A percentile compares a stretch with the other conserved stretches of the same genome.
phyloP scores from a whole-genome alignment of 202 grass and related monocot genomes.

The Elaeis oleifera region DNA sequence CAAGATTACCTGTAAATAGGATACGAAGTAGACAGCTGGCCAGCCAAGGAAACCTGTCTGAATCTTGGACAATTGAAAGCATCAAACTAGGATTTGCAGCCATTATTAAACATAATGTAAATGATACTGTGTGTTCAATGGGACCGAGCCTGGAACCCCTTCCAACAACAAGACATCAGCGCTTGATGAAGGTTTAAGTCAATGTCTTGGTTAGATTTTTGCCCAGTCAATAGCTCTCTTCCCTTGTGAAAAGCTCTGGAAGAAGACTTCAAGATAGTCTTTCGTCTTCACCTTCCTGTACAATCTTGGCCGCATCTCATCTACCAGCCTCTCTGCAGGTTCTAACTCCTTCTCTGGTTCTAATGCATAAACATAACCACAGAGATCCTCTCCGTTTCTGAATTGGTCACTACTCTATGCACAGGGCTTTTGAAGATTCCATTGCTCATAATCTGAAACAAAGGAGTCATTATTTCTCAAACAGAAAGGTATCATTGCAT shows the following conservation, averaged over 20 bases:
- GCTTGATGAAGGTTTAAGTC: too few relatives aligned
- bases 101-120: too few relatives aligned
- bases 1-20: too few relatives aligned
- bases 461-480: background rate
- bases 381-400: conserved; percentile 31
- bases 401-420: conserved; percentile 36
- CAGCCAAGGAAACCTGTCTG: too few relatives aligned
- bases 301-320: conserved; percentile 25
- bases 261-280: conserved; percentile 20
- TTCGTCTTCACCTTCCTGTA: conserved; percentile 36
- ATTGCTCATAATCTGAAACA: conserved; percentile 48
- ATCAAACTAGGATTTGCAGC: too few relatives aligned
- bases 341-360: conserved; percentile 33
- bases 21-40: too few relatives aligned
- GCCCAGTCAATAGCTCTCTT: conserved; percentile 40
- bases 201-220: conserved; percentile 15
- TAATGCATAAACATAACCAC: conserved; percentile 40
- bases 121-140: too few relatives aligned
- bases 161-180: too few relatives aligned
- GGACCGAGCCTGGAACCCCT: too few relatives aligned
- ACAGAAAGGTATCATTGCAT: background rate
- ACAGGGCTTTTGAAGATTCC: conserved; percentile 43
- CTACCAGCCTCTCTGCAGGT: conserved; percentile 39
- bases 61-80: too few relatives aligned
- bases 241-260: conserved; percentile 34